Evolutionary conservation across 257 asterid genomes (phyloP).

Genomic region (Fraxinus anomala): DNA sequence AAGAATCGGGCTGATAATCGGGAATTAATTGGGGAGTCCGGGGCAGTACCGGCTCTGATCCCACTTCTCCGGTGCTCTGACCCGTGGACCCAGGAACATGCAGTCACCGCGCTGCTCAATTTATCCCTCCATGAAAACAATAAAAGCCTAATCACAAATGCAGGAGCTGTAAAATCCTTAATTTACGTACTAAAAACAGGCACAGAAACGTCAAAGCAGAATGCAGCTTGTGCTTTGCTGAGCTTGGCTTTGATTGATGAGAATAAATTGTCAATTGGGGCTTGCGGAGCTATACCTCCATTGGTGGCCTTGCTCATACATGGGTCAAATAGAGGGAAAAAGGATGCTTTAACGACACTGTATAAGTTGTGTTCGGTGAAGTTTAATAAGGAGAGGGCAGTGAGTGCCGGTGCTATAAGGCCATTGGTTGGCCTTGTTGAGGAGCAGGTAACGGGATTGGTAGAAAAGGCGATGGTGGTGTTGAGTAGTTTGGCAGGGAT

Average conservation of each 20-base stretch:
- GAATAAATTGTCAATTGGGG: constrained; percentile 23
- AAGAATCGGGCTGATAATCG: constrained; percentile 55
- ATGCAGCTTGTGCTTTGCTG: constrained; percentile 23
- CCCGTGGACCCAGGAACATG: constrained; percentile 44
- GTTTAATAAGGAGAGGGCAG: neutral
- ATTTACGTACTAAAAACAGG: constrained; percentile 15
- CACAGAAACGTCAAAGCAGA: constrained; percentile 16
- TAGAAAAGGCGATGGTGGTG: neutral
- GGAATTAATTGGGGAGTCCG: constrained; percentile 49
- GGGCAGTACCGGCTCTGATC: constrained; percentile 42
- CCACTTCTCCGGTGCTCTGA: constrained; percentile 47
- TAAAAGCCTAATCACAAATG: constrained; percentile 2
- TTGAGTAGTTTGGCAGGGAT: neutral
- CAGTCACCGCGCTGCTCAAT: constrained; percentile 9
- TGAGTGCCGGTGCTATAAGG: neutral
- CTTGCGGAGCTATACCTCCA: constrained; percentile 18
- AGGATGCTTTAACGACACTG: constrained; percentile 19
- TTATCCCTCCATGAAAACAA: constrained; percentile 20
- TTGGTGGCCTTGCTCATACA: constrained; percentile 12
- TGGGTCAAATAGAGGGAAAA: constrained; percentile 26
- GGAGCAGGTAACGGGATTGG: neutral
- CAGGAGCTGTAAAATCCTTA: constrained; percentile 17
- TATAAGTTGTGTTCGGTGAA: neutral
- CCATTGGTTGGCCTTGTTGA: neutral
- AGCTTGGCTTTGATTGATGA: constrained; percentile 17